These are phyloP conservation scores for Dipteronia dyeriana DNA, from an alignment of 345 rosid species.

Conservation along the genomic window DNA sequence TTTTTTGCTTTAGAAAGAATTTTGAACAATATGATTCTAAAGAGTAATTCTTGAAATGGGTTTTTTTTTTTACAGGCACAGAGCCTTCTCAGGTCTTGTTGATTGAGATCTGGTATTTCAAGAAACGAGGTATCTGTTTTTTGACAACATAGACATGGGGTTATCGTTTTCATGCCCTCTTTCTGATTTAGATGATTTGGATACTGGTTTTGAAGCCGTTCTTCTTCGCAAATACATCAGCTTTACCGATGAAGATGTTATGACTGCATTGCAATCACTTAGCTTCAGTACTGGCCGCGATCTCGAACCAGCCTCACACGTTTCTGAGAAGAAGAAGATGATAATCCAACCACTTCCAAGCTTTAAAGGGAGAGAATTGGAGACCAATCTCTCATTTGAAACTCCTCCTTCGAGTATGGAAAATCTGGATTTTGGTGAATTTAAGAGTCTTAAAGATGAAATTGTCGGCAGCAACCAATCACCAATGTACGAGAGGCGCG, in stretches of 20 bases:
- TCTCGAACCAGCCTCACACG: slow-evolving; percentile 33
- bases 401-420: slow-evolving; percentile 37
- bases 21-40: neutral
- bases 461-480: slow-evolving; percentile 17
- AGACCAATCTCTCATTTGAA: slow-evolving; percentile 24
- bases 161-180: slow-evolving; percentile 31
- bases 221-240: slow-evolving; percentile 25
- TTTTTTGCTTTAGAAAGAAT: neutral
- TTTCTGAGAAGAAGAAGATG: slow-evolving; percentile 23
- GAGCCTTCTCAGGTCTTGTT: slow-evolving; percentile 15
- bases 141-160: slow-evolving; percentile 28
- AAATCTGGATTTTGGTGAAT: slow-evolving; percentile 18
- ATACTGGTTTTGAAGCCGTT: slow-evolving; percentile 29
- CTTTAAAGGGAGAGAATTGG: slow-evolving; percentile 33
- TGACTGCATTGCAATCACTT: slow-evolving; percentile 35
- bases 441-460: slow-evolving; percentile 31
- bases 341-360: slow-evolving; percentile 34
- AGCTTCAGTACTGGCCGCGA: slow-evolving; percentile 41
- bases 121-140: slow-evolving; percentile 1
- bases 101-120: slow-evolving; percentile 18
- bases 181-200: slow-evolving; percentile 32
- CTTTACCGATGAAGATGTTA: slow-evolving; percentile 26
- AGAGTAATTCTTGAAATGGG: neutral
- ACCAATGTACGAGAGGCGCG: slow-evolving; percentile 10
- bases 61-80: slow-evolving; percentile 8